Evolutionary conservation across 768 basidiomycete genomes (phyloP).

Genomic region (Galerina sulciceps): DNA sequence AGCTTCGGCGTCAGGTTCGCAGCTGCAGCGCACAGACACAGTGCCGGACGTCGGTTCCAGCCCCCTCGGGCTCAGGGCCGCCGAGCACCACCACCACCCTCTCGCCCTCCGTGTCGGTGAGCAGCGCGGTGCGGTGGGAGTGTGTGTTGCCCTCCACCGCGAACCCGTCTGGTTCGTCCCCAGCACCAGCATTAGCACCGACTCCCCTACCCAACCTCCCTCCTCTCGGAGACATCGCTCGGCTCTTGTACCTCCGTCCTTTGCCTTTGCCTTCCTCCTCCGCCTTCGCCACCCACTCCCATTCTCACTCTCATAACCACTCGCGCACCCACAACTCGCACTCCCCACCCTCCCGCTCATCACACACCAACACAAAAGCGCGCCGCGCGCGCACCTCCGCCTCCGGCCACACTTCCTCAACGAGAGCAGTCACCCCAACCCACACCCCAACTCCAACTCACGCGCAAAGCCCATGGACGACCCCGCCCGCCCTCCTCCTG

Average conservation of each 20-base stretch:
- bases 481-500: background rate
- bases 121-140: no score
- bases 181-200: background rate
- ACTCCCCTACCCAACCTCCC: background rate
- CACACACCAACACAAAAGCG: no score
- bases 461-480: conserved; percentile 1
- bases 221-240: background rate
- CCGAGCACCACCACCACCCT: no score
- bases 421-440: background rate
- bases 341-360: no score
- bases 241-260: background rate
- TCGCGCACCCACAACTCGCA: background rate
- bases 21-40: no score
- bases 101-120: no score
- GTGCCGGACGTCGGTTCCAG: no score
- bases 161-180: background rate
- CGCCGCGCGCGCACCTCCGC: no score
- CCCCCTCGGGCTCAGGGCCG: no score
- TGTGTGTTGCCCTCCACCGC: no score
- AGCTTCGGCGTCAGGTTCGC: no score
- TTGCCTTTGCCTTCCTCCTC: background rate
- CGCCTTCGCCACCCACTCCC: background rate
- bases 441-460: background rate
- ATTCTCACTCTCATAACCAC: background rate
- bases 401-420: background rate